Conservation (phyloP, 768 basidiomycete species). For the Phlebiopsis gigantea region DNA sequence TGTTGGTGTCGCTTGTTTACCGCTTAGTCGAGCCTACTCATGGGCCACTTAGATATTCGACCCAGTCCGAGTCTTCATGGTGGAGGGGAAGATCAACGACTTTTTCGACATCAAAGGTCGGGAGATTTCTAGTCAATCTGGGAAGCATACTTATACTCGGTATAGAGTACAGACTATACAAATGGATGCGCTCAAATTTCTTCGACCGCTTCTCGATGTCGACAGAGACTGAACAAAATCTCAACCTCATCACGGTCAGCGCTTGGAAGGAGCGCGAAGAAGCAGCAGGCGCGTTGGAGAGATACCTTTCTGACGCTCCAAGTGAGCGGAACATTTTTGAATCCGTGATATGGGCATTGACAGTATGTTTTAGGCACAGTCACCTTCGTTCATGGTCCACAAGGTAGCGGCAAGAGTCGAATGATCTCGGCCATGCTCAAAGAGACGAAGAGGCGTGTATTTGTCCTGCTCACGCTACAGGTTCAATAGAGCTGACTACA, state of each 20-base stretch:
- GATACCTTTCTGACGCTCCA: constrained; percentile 76
- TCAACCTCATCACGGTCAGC: constrained; percentile 13
- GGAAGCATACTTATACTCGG: background rate
- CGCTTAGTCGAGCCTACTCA: no score
- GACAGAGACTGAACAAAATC: constrained; percentile 14
- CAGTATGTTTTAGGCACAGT: constrained; percentile 49
- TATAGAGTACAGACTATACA: constrained; percentile 65
- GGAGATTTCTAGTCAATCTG: no score
- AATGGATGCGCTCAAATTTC: constrained; percentile 70
- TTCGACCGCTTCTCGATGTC: constrained; percentile 43
- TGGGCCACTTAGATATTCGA: no score
- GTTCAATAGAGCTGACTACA: background rate
- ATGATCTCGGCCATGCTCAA: constrained; percentile 52
- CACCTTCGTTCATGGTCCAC: constrained; percentile 76
- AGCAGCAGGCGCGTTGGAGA: constrained; percentile 60
- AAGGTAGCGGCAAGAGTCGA: constrained; percentile 72
- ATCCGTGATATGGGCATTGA: no score
- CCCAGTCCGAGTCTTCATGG: constrained; percentile 79
- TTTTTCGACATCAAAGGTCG: constrained; percentile 79
- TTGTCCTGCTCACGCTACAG: background rate
- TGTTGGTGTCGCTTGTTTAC: no score
- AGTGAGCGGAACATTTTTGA: no score
- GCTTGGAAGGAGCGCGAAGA: constrained; percentile 86
- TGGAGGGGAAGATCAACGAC: constrained; percentile 75
- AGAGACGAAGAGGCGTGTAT: constrained; percentile 46